Base-by-base conservation (phyloP, 768 basidiomycete species). In the Polyporus arcularius region DNA sequence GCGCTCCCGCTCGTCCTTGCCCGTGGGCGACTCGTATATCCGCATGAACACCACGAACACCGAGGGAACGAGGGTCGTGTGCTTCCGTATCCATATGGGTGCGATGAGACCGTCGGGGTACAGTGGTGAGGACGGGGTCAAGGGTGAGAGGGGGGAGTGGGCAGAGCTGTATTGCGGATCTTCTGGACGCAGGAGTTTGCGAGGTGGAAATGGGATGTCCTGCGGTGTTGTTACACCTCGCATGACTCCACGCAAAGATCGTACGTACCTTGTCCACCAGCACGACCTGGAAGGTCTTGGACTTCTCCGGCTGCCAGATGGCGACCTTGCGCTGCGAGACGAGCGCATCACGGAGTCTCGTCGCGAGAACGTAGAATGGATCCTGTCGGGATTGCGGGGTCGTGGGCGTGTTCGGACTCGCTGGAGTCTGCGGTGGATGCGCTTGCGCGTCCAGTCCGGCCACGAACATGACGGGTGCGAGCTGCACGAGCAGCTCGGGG, bases 31-130 rank as follows among this genome's bases (percentile, higher is more conserved):
- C 71, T 98, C 96, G 69, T 80, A 94, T 61, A 98, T 79, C 57
- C 92, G 85, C 57, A 92, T 76, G 72, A 98, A 97, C 61, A 97
- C 80, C 9, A 98, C 91, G 73, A 98, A 96, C 0, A 98, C 96
- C 26, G 92, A 89, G 0, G 97, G 97, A 0, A 98, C 76, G 35
- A 97, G 86, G 1, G 92, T 86, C 0, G 92, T 92, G 69, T 99
- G 97, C 74, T 98, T 99, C 46, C 95, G 83, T 38, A 98, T 87
- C 97, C 97, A 99, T 71, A 98, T 94, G 1, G 97, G 97, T 3
- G 97, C 94, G 55, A 99, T 94, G 55, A 99, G 76, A 0, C 97
- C 97, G 70, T 99, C 97, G 0, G 97, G 97, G 73, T 94, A 85
- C 9, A 97, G 78, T 0, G 97, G 96, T 0, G 95, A 97, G 0